Conservation (phyloP, 179 eudicot genomes). For the Silene noctiflora region DNA sequence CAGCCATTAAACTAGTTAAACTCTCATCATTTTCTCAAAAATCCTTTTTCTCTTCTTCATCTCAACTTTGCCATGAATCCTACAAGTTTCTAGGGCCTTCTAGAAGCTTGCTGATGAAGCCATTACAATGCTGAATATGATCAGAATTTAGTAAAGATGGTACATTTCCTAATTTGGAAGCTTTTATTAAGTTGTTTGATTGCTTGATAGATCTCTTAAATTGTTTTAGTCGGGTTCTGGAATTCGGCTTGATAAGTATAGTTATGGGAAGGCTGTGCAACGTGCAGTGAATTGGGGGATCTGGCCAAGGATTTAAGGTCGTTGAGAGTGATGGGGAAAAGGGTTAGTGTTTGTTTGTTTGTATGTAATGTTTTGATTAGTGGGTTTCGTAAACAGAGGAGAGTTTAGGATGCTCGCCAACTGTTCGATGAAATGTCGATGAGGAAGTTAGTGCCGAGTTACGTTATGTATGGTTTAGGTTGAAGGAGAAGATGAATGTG, state of each 20-base stretch:
- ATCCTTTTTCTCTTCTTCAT: slow-evolving; percentile 33
- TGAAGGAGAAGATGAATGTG: slow-evolving; percentile 53
- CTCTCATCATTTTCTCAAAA: slow-evolving; percentile 31
- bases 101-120: slow-evolving; percentile 39
- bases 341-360: slow-evolving; percentile 46
- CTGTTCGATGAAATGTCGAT: slow-evolving; percentile 55
- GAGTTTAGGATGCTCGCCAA: slow-evolving; percentile 35
- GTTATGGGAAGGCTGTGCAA: slow-evolving; percentile 61
- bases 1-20: slow-evolving; percentile 44
- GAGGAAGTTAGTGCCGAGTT: slow-evolving; percentile 34
- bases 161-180: slow-evolving; percentile 33
- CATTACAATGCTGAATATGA: slow-evolving; percentile 30
- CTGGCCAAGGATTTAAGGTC: slow-evolving; percentile 44
- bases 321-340: slow-evolving; percentile 39
- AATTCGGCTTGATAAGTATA: slow-evolving; percentile 47
- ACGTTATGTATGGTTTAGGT: slow-evolving; percentile 37
- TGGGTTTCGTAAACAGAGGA: slow-evolving; percentile 51
- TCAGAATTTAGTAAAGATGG: slow-evolving; percentile 32
- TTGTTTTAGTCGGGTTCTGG: slow-evolving; percentile 36
- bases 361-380: slow-evolving; percentile 55
- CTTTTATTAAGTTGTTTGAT: slow-evolving; percentile 49
- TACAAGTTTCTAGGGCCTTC: slow-evolving; percentile 28
- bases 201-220: slow-evolving; percentile 32
- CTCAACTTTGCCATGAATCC: slow-evolving; percentile 42
- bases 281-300: slow-evolving; percentile 64